phyloP scores from a whole-genome alignment of 2,329 filamentous ascomycete species.

The Xenoacremonium recifei region DNA sequence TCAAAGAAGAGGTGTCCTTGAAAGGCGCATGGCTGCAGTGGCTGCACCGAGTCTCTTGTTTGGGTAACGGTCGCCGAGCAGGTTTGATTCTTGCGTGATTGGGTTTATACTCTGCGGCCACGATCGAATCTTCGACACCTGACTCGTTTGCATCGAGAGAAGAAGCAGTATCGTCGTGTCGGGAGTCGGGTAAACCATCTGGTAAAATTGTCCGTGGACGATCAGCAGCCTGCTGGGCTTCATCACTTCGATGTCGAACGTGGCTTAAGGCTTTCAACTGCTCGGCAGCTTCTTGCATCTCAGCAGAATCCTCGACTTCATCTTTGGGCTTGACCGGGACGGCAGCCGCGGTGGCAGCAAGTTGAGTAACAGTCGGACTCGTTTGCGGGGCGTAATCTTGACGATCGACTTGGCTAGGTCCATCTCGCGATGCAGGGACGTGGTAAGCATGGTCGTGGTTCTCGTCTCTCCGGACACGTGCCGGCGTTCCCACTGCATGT shows the following conservation, averaged over 20 bases:
- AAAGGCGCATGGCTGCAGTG: constrained; percentile 64
- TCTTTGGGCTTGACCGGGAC: constrained; percentile 31
- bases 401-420: constrained; percentile 19
- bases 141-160: constrained; percentile 37
- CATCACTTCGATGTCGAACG: constrained; percentile 55
- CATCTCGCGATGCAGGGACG: constrained; percentile 22
- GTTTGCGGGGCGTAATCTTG: constrained; percentile 24
- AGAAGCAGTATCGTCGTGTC: constrained; percentile 18
- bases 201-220: constrained; percentile 39
- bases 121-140: constrained; percentile 22
- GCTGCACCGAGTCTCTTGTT: constrained; percentile 60
- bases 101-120: constrained; percentile 22
- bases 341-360: constrained; percentile 15
- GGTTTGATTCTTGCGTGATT: constrained; percentile 41
- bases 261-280: constrained; percentile 66
- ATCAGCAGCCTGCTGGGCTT: constrained; percentile 28
- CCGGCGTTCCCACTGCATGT: constrained; percentile 36
- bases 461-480: constrained; percentile 29
- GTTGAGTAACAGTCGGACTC: constrained; percentile 25
- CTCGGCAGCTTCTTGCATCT: constrained; percentile 68
- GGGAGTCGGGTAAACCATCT: constrained; percentile 34
- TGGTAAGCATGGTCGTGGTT: constrained; percentile 23
- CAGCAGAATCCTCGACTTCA: constrained; percentile 58
- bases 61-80: constrained; percentile 47
- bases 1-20: constrained; percentile 63